These are phyloP conservation scores for Punctularia strigosozonata DNA, from an alignment of 768 basidiomycete genomes.

Conservation along the genomic window DNA sequence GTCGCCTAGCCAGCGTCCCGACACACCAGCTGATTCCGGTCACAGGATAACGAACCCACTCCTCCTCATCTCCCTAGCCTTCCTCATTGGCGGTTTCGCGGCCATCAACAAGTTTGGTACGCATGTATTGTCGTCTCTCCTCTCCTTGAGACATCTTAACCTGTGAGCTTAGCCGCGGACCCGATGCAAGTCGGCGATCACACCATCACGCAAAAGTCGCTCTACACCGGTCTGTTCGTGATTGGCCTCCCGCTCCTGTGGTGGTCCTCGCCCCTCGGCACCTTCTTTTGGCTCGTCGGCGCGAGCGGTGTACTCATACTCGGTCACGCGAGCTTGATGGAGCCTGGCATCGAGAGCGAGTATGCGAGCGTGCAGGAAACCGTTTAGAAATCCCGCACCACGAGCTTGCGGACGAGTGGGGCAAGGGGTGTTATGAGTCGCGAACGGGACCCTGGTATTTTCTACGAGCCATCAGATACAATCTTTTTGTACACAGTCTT, in stretches of 20 bases:
- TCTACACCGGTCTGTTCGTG: constrained; percentile 83
- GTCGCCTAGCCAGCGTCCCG: background rate
- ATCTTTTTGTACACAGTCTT: too few species aligned
- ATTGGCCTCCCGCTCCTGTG: constrained; percentile 86
- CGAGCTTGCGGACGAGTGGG: too few species aligned
- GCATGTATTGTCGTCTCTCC: constrained; percentile 13
- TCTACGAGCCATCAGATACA: too few species aligned
- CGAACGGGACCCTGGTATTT: too few species aligned
- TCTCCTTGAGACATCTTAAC: background rate
- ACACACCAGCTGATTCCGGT: constrained; percentile 2
- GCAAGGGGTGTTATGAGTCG: too few species aligned
- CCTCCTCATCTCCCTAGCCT: constrained; percentile 71
- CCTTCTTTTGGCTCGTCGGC: constrained; percentile 93
- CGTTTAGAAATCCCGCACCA: too few species aligned
- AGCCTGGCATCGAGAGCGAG: constrained; percentile 93
- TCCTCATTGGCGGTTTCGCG: constrained; percentile 87
- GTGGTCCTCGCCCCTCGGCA: constrained; percentile 61
- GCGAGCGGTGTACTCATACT: constrained; percentile 77
- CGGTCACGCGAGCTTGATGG: constrained; percentile 77
- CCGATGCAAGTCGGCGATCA: constrained; percentile 75
- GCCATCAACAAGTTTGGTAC: constrained; percentile 84
- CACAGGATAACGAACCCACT: constrained; percentile 68
- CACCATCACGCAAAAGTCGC: constrained; percentile 77
- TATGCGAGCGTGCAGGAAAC: constrained; percentile 74
- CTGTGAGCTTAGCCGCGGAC: constrained; percentile 51